Evolutionary conservation across 768 basidiomycete genomes (phyloP).

Genomic region (Kwoniella heveanensis): DNA sequence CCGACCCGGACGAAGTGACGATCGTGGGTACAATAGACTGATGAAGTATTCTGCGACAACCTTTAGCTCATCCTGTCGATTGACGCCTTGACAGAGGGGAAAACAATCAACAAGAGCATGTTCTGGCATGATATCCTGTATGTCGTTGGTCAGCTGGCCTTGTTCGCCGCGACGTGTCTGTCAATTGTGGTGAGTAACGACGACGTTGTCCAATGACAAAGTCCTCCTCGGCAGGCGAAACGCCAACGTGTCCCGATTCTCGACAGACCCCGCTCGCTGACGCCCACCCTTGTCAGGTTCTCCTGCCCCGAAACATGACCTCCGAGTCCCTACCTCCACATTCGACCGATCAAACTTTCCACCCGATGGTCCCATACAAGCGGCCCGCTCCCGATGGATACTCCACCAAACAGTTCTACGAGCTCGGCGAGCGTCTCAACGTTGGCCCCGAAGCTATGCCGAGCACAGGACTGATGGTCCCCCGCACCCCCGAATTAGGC

Average conservation of each 20-base stretch:
- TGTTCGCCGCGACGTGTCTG: conserved; percentile 33
- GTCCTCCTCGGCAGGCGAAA: too few relatives aligned
- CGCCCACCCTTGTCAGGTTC: conserved; percentile 22
- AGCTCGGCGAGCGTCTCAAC: conserved; percentile 42
- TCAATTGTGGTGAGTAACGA: conserved; percentile 31
- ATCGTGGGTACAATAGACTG: too few relatives aligned
- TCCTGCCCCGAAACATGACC: conserved; percentile 46
- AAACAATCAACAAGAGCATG: conserved; percentile 26
- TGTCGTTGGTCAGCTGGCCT: conserved; percentile 23
- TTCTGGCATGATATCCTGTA: conserved; percentile 31
- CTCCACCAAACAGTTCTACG: conserved; percentile 24
- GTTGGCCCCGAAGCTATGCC: conserved; percentile 31
- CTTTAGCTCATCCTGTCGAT: conserved; percentile 27
- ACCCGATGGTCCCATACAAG: conserved; percentile 37
- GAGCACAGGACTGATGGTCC: neutral
- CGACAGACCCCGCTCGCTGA: neutral
- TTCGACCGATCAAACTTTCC: conserved; percentile 16
- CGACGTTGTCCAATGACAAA: neutral
- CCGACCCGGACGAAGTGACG: too few relatives aligned
- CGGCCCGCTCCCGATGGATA: conserved; percentile 14
- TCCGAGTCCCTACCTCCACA: conserved; percentile 33
- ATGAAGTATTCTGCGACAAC: neutral
- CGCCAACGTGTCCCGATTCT: too few relatives aligned
- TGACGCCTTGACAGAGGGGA: conserved; percentile 25
- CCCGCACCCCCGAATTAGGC: neutral